phyloP scores from a whole-genome alignment of 257 asterid species.

The Echium plantagineum region DNA sequence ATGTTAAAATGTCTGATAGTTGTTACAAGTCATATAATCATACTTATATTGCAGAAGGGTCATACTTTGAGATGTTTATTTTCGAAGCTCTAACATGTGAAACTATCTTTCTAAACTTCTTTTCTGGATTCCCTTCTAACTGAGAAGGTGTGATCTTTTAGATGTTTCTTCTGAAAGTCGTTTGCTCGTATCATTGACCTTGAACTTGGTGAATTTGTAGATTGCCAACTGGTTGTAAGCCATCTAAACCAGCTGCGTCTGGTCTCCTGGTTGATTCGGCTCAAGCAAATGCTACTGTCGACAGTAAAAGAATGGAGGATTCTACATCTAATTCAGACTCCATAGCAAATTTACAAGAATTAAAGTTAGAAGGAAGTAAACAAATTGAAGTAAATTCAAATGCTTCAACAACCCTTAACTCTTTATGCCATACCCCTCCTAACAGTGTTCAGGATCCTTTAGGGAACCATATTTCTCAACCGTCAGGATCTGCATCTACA shows the following conservation, averaged over 20 bases:
- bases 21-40: neutral
- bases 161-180: neutral
- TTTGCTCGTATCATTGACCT: neutral
- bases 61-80: no score
- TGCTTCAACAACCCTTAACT: no score
- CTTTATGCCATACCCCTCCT: no score
- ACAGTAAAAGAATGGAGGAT: conserved; percentile 21
- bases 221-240: conserved; percentile 24
- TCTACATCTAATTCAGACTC: no score
- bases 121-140: neutral
- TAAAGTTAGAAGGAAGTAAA: conserved; percentile 7
- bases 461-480: neutral
- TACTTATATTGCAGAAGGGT: neutral
- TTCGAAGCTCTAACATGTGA: neutral
- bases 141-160: neutral
- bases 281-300: conserved; percentile 11
- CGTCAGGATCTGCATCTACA: conserved; percentile 12
- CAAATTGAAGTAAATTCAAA: neutral
- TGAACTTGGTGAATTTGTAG: conserved; percentile 13
- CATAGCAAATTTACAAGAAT: conserved; percentile 5
- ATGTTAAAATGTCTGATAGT: no score
- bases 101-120: neutral
- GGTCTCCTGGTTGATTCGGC: conserved; percentile 11
- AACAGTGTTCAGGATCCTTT: no score
- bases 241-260: conserved; percentile 7